Percentiles rank a stretch among this genome's conserved stretches.
These are phyloP conservation scores for Kwoniella dejecticola DNA, from an alignment of 768 basidiomycete genomes.

Conservation along the genomic window DNA sequence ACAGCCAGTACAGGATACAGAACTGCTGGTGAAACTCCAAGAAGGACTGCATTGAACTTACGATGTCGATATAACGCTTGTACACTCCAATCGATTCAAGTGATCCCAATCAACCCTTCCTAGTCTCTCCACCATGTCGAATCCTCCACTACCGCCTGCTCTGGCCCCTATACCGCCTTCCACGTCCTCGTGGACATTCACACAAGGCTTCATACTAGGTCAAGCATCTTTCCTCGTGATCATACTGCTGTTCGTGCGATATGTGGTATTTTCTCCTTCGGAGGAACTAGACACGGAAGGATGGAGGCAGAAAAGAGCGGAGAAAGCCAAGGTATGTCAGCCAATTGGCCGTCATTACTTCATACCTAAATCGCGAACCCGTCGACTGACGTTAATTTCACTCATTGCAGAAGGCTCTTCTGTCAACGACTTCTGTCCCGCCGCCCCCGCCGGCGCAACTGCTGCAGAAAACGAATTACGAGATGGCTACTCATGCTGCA, in stretches of 20 bases:
- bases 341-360: not conserved
- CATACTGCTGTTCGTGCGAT: constrained; percentile 79
- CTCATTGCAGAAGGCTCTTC: constrained; percentile 22
- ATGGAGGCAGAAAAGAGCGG: constrained; percentile 35
- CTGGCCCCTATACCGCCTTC: constrained; percentile 11
- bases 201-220: constrained; percentile 88
- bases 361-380: too few relatives aligned
- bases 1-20: too few relatives aligned
- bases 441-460: constrained; percentile 48
- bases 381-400: not conserved
- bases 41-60: too few relatives aligned
- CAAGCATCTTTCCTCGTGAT: constrained; percentile 84
- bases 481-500: constrained; percentile 57
- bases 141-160: constrained; percentile 9
- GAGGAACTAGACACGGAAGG: constrained; percentile 62
- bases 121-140: constrained; percentile 1
- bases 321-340: constrained; percentile 44
- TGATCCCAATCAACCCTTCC: too few relatives aligned
- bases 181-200: constrained; percentile 66
- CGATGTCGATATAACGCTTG: too few relatives aligned
- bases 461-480: constrained; percentile 55
- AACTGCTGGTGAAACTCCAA: too few relatives aligned
- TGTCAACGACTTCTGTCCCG: constrained; percentile 48
- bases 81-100: too few relatives aligned
- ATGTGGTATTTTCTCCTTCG: constrained; percentile 73